Conservation (phyloP, 2,329 filamentous ascomycete genomes). For the Paraphaeosphaeria sporulosa region DNA sequence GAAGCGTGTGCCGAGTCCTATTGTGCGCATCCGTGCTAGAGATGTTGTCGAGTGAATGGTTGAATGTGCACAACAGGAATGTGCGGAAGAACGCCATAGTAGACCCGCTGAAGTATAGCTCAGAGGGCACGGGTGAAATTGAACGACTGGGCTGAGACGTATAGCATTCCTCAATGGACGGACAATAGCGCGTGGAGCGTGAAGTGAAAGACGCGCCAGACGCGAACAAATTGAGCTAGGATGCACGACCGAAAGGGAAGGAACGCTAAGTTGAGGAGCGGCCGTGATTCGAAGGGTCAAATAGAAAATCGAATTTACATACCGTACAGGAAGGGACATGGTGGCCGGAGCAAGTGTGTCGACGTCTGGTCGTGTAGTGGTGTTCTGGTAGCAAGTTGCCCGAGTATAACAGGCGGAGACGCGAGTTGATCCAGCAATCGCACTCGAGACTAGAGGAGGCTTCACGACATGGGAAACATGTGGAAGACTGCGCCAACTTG, state of each 20-base stretch:
- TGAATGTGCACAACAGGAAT: conserved; percentile 7
- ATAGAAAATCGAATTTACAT: conserved; percentile 20
- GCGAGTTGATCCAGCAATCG: too few relatives aligned
- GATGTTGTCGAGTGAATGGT: conserved; percentile 1
- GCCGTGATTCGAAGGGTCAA: not conserved
- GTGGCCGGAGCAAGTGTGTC: not conserved
- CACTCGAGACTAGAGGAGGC: too few relatives aligned
- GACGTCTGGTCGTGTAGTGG: not conserved
- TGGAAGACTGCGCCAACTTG: too few relatives aligned
- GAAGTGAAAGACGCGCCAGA: not conserved
- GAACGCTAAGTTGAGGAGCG: not conserved
- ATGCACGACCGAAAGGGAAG: not conserved
- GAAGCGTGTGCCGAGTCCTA: conserved; percentile 1
- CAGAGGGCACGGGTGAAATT: not conserved
- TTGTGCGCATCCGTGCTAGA: not conserved
- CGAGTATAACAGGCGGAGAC: too few relatives aligned
- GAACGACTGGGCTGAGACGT: not conserved
- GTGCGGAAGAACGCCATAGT: not conserved
- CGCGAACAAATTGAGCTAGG: not conserved
- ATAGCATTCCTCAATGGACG: not conserved
- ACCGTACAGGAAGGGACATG: conserved; percentile 41
- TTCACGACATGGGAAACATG: too few relatives aligned
- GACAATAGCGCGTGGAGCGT: not conserved
- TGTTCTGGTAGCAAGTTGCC: too few relatives aligned
- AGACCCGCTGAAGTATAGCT: not conserved